phyloP scores from a whole-genome alignment of 2,329 filamentous ascomycete species.

The Aspergillus sp. region DNA sequence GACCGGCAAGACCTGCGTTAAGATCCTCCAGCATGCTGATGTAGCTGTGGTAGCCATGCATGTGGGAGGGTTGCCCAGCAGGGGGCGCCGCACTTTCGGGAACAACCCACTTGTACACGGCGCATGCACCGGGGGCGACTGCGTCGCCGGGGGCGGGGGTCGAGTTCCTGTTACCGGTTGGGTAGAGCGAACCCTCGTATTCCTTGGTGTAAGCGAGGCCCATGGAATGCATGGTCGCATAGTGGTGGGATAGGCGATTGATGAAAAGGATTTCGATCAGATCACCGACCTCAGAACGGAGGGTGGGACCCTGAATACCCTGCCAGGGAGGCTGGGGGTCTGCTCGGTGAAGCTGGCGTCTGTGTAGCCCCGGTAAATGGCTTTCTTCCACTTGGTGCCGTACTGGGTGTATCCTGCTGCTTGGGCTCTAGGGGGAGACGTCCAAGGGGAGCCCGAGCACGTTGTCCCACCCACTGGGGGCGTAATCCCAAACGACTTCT shows the following conservation, averaged over 20 bases:
- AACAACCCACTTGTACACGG: conserved; percentile 2
- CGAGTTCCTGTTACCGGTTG: neutral
- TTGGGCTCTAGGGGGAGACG: conserved; percentile 8
- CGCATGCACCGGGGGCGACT: conserved; percentile 1
- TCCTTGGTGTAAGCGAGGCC: conserved; percentile 1
- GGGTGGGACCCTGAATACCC: conserved; percentile 3
- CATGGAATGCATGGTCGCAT: conserved; percentile 3
- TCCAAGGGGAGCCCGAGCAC: conserved; percentile 10
- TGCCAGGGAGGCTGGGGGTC: conserved; percentile 19
- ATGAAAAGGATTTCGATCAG: conserved; percentile 2
- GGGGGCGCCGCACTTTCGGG: conserved; percentile 6
- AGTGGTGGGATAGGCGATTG: neutral
- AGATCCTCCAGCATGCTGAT: conserved; percentile 15
- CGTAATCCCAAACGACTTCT: conserved; percentile 3
- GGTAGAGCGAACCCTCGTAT: neutral
- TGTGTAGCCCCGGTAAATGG: conserved; percentile 27
- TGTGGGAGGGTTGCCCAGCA: conserved; percentile 5
- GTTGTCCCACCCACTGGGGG: conserved; percentile 5
- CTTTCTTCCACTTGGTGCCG: conserved; percentile 22
- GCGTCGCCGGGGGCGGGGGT: neutral
- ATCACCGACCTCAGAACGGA: conserved; percentile 2
- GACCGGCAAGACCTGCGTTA: conserved; percentile 18
- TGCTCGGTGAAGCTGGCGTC: conserved; percentile 16
- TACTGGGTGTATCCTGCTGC: neutral
- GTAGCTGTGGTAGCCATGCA: conserved; percentile 21